A percentile compares a stretch with the other conserved stretches of the same genome.
Conservation (phyloP, 768 basidiomycete species). For the Trametes meyenii region DNA sequence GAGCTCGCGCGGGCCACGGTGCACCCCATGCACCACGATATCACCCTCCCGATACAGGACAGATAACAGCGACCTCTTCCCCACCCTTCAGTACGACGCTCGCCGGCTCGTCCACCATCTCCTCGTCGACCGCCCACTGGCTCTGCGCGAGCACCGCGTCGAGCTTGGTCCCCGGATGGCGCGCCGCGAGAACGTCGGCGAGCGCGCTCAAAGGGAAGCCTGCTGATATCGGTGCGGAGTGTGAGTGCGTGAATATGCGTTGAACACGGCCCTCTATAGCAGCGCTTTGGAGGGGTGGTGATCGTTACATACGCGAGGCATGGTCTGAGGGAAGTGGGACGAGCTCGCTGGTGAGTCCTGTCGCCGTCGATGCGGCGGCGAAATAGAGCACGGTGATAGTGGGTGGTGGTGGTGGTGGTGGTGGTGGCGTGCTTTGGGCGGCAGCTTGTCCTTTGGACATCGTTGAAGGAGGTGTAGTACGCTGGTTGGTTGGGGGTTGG, state of each 20-base stretch:
- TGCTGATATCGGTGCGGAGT: slow-evolving; percentile 21
- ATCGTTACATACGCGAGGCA: neutral
- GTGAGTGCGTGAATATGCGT: too few species aligned
- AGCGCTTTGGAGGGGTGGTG: slow-evolving; percentile 21
- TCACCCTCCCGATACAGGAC: slow-evolving; percentile 81
- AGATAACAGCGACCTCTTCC: slow-evolving; percentile 80
- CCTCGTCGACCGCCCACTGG: slow-evolving; percentile 80
- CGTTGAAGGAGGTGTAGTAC: neutral
- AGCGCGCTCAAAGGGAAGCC: slow-evolving; percentile 56
- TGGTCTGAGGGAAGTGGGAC: slow-evolving; percentile 42
- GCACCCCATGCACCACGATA: too few species aligned
- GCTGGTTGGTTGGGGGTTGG: too few species aligned
- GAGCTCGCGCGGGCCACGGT: too few species aligned
- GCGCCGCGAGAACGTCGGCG: slow-evolving; percentile 51
- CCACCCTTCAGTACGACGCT: slow-evolving; percentile 58
- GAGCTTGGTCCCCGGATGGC: slow-evolving; percentile 55
- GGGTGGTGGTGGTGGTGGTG: slow-evolving; percentile 34
- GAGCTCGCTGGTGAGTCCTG: slow-evolving; percentile 56
- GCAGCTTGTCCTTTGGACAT: neutral
- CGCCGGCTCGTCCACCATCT: slow-evolving; percentile 72
- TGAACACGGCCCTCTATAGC: neutral
- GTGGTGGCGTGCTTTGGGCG: too few species aligned
- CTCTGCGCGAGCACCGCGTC: slow-evolving; percentile 57
- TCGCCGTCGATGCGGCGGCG: slow-evolving; percentile 69
- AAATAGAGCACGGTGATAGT: slow-evolving; percentile 53